These are phyloP conservation scores for Plasmodium falciparum DNA, from an alignment of 169 alveolate species.

Conservation along the genomic window DNA sequence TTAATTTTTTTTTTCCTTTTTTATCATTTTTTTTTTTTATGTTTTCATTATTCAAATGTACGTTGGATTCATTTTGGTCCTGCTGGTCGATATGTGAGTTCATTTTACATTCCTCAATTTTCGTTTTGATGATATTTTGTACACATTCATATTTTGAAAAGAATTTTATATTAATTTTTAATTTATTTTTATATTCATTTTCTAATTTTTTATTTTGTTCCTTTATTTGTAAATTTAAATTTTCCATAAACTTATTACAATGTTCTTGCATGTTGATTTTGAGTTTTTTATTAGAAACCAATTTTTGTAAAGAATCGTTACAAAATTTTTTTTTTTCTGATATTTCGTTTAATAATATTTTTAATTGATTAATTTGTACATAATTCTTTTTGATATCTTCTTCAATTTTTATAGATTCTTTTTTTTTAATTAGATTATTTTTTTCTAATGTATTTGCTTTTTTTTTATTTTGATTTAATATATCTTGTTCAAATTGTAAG, in stretches of 20 bases:
- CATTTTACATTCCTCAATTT: too few relatives aligned
- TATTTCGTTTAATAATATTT: constrained; percentile 36
- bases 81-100: too few relatives aligned
- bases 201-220: constrained; percentile 72
- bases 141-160: constrained; percentile 49
- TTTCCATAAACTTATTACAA: constrained; percentile 56
- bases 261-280: constrained; percentile 34
- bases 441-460: constrained; percentile 38
- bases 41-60: neutral
- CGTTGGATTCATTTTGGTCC: too few relatives aligned
- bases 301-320: constrained; percentile 8
- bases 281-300: constrained; percentile 21
- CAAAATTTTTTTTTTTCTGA: constrained; percentile 24
- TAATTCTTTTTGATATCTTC: constrained; percentile 21
- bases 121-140: constrained; percentile 9
- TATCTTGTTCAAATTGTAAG: constrained; percentile 47
- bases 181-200: constrained; percentile 57
- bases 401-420: constrained; percentile 23
- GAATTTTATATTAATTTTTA: constrained; percentile 66
- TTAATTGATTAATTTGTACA: constrained; percentile 2
- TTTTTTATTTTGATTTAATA: constrained; percentile 30
- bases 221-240: constrained; percentile 58
- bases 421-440: constrained; percentile 40
- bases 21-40: neutral
- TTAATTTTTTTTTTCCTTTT: too few relatives aligned